phyloP scores from a whole-genome alignment of 495 filamentous ascomycete genomes.

The Tuber melanosporum region DNA sequence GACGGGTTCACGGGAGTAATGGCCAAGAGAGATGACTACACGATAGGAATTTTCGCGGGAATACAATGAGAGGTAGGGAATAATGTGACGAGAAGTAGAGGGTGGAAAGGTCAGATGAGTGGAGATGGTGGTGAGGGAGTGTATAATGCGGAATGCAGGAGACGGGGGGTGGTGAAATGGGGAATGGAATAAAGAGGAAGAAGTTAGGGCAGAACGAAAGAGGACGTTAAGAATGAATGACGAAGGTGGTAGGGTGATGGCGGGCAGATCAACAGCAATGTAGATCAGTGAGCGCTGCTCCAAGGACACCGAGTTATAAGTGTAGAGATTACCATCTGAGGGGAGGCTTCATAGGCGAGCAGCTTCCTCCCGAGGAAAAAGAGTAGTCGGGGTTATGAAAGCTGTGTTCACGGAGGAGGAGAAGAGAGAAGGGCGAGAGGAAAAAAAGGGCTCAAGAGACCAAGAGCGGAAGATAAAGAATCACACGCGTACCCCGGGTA shows the following conservation, averaged over 20 bases:
- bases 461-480: background rate
- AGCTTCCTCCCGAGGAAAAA: background rate
- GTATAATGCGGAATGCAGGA: background rate
- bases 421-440: background rate
- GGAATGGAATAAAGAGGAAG: background rate
- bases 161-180: background rate
- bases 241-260: background rate
- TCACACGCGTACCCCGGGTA: background rate
- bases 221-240: background rate
- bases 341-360: background rate
- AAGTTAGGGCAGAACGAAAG: background rate
- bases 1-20: background rate
- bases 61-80: background rate
- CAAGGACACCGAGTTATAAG: constrained; percentile 1
- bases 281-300: background rate
- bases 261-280: background rate
- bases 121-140: background rate
- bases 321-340: background rate
- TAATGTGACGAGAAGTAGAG: background rate
- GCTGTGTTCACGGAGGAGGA: background rate
- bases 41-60: background rate
- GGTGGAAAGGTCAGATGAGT: background rate
- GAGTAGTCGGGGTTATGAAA: background rate
- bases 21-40: background rate
- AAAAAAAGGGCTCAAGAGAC: background rate